Evolutionary conservation across 306 rosid genomes (phyloP).

Genomic region (Oxytropis ochrocephala): DNA sequence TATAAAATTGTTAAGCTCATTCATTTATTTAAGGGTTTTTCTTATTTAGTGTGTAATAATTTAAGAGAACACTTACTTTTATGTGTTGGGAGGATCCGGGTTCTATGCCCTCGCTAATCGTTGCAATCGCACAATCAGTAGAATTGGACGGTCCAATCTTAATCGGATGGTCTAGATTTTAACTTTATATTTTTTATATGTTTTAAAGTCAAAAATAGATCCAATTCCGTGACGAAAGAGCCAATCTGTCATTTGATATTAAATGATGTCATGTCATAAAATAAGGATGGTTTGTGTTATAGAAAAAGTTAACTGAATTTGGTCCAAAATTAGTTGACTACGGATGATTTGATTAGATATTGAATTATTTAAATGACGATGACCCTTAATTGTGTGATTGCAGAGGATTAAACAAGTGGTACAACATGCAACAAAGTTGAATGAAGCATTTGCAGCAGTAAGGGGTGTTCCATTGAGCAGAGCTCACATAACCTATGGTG

Average conservation of each 20-base stretch:
- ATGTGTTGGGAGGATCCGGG: too few relatives aligned
- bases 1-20: too few relatives aligned
- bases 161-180: too few relatives aligned
- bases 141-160: too few relatives aligned
- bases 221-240: not conserved
- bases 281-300: not conserved
- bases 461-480: slow-evolving; percentile 52
- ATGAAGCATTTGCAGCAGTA: slow-evolving; percentile 55
- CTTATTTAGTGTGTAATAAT: too few relatives aligned
- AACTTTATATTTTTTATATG: too few relatives aligned
- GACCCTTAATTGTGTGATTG: not conserved
- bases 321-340: not conserved
- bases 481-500: slow-evolving; percentile 67
- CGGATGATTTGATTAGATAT: slow-evolving; percentile 4
- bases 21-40: too few relatives aligned
- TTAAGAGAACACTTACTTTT: too few relatives aligned
- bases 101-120: too few relatives aligned
- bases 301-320: not conserved
- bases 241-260: too few relatives aligned
- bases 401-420: slow-evolving; percentile 61
- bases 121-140: too few relatives aligned
- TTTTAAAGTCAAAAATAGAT: too few relatives aligned
- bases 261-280: not conserved
- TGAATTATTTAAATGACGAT: slow-evolving; percentile 1
- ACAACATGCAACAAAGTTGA: slow-evolving; percentile 50